Evolutionary conservation across 768 basidiomycete genomes (phyloP), one percentile per base, ranked within the genome.

Genomic region (Serendipita sp.): DNA sequence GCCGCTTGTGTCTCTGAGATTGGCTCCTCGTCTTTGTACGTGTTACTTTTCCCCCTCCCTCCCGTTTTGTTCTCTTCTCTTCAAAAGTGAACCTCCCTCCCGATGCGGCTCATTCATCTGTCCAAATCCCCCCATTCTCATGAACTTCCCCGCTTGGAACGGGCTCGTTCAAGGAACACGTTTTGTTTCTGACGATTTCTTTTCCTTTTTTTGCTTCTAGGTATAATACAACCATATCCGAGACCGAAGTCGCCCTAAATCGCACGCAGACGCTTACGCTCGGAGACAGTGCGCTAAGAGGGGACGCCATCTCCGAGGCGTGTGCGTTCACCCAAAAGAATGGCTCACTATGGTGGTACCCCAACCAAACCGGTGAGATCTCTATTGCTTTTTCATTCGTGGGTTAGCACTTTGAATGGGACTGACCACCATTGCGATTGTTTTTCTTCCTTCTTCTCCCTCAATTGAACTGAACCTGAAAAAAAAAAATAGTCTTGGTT

Each of bases 301-400:
- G 53, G 24, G 24, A 3, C 53, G 28, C 22, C 4, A 58, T 58
- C 11, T 28, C 22, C 4, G 53, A 58, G 28, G 53, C 31, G 17
- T 58, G 53, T 28, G 53, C 22, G 1, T 33, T 58, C 17, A 11
- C 9, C 9, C 20, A 22, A 24, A n/a, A 11, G n/a, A 58, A 58
- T n/a, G 53, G 53, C 4, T 58, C 53, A 20, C 31, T 58, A 22
- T 58, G 53, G 53, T 58, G 53, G 53, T 58, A 58, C 31, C 53
- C 20, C 20, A n/a, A 58, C n/a, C 53, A 58, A 34, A 58, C 53
- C 4, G 53, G 53, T 33, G 30, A 58, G 53, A 16, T n/a, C n/a
- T n/a, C n/a, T n/a, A n/a, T n/a, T n/a, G n/a, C n/a, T n/a, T n/a
- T n/a, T n/a, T n/a, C n/a, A n/a, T n/a, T n/a, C n/a, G n/a, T n/a